Base-by-base conservation (phyloP, 2,329 filamentous ascomycete genomes). In the Penicillium sp. region DNA sequence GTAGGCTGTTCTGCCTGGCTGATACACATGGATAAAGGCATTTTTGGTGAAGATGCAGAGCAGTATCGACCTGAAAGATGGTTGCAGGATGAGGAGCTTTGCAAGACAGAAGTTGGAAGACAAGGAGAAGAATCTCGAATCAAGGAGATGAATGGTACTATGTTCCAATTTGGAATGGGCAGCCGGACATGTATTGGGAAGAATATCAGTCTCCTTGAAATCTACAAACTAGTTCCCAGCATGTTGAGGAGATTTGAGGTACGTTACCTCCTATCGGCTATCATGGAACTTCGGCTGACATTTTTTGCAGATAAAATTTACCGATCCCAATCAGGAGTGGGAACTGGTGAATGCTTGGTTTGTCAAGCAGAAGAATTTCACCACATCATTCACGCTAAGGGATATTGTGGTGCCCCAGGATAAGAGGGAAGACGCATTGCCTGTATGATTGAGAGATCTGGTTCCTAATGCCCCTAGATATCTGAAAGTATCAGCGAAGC, bases 211-310 rank as follows among this genome's bases (percentile, higher is more conserved):
- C 65, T 82, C 27, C 67, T 84, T 21, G 80, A 84, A 66, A 82
- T 83, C 59, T 82, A 83, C 67, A 86, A 85, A 72, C 75, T 84
- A 23, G 65, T 82, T 15, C 80, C 80, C 4, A 42, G 39, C 39
- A 42, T 42, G 39, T 26, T 42, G 15, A 20, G 39, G 21, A 29
- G 39, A 42, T 42, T 42, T 12, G 39, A 42, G 39, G 39, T 42
- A 18, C 3, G 39, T 18, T 2, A 18, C 12, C 6, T 13, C 29
- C 24, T 4, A 18, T 20, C 8, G 4, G 3, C 15, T 1, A n/a
- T 42, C 15, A 18, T 29, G 3, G 15, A 29, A 29, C 20, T 13
- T 42, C n/a, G 24, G 17, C 39, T 42, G 10, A 42, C 39, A n/a
- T 18, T 21, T 27, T 29, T 6, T 49, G 5, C 21, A 63, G 63